phyloP scores from a whole-genome alignment of 1,284 basidiomycete species.

The Termitomyces sp. region DNA sequence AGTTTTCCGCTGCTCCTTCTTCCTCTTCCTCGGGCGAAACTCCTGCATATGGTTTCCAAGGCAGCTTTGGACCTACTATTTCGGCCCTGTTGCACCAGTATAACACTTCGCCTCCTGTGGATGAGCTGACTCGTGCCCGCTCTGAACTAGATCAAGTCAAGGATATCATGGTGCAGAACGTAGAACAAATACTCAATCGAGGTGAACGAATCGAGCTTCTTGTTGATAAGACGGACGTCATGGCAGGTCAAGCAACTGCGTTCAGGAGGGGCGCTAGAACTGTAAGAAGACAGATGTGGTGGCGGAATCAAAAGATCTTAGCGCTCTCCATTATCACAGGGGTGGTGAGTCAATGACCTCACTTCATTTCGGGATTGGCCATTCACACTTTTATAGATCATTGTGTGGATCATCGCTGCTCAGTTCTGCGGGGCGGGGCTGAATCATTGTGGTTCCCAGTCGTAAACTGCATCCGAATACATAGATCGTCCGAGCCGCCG shows the following conservation, averaged over 20 bases:
- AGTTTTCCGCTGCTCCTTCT: conserved; percentile 63
- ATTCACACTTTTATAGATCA: conserved; percentile 36
- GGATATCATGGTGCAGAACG: conserved; percentile 97
- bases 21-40: conserved; percentile 46
- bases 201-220: conserved; percentile 96
- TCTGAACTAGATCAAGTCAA: conserved; percentile 90
- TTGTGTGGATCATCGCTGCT: conserved; percentile 78
- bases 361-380: conserved; percentile 3
- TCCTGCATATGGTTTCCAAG: conserved; percentile 65
- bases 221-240: conserved; percentile 95
- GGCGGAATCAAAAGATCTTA: conserved; percentile 83
- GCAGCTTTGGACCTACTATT: conserved; percentile 61
- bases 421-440: conserved; percentile 83
- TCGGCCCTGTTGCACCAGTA: conserved; percentile 78
- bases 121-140: conserved; percentile 88
- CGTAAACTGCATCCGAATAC: conserved; percentile 4
- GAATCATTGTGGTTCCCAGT: conserved; percentile 48
- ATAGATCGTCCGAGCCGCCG: neutral
- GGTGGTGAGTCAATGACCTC: conserved; percentile 50
- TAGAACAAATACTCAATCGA: conserved; percentile 89
- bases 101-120: conserved; percentile 86
- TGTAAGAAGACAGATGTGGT: conserved; percentile 94
- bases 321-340: conserved; percentile 69
- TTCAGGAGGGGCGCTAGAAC: conserved; percentile 88
- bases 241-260: conserved; percentile 93